Conservation (phyloP, 2,329 filamentous ascomycete species). For the Aspergillus fijiensis region DNA sequence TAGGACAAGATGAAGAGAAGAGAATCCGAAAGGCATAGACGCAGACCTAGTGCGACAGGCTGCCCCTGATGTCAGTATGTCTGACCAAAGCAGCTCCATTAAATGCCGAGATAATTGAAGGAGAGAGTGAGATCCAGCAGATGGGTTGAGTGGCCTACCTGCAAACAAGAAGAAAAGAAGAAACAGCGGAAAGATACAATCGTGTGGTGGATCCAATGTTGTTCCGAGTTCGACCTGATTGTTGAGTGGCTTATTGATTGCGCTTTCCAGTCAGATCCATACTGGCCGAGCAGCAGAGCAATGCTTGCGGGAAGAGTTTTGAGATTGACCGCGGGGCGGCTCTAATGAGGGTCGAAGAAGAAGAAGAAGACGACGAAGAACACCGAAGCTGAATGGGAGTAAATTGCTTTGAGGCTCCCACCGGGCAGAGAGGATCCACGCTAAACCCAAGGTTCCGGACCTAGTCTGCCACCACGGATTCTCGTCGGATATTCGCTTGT, state of each 20-base stretch:
- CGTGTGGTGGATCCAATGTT: background rate
- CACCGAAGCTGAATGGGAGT: background rate
- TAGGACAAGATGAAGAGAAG: slow-evolving; percentile 6
- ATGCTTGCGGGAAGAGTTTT: background rate
- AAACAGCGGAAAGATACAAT: background rate
- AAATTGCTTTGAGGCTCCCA: slow-evolving; percentile 2
- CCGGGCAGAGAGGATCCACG: slow-evolving; percentile 16
- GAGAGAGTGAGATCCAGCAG: background rate
- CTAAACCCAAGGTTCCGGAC: slow-evolving; percentile 17
- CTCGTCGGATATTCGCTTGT: background rate
- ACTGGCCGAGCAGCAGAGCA: slow-evolving; percentile 4
- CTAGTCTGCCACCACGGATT: slow-evolving; percentile 8
- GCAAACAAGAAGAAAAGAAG: slow-evolving; percentile 6
- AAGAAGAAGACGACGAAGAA: background rate
- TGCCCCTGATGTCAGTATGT: background rate
- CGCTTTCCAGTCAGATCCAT: slow-evolving; percentile 9
- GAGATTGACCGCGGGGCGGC: background rate
- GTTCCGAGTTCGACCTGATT: background rate
- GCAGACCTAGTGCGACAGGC: background rate
- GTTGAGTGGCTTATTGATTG: background rate
- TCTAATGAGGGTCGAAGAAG: background rate
- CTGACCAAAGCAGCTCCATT: background rate
- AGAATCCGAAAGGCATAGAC: slow-evolving; percentile 13
- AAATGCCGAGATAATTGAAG: background rate
- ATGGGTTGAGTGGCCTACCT: slow-evolving; percentile 1